Base-by-base conservation (phyloP, 768 basidiomycete genomes). In the Podaxis sp. region DNA sequence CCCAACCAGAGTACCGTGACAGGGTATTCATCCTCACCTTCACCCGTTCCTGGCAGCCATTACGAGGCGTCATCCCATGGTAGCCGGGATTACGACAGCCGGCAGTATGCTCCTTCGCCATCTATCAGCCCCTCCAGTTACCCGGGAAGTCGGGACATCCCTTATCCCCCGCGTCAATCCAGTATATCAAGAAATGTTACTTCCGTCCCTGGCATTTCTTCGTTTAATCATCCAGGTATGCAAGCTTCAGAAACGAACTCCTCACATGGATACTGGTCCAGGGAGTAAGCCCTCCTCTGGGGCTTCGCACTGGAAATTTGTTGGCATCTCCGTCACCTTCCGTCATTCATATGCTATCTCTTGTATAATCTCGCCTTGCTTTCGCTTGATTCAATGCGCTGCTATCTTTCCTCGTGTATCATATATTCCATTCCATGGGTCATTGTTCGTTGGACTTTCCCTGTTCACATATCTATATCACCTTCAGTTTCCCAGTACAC, bases 51-150 rank as follows among this genome's bases (percentile, higher is more conserved):
- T 13, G 33, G 54, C 28, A 56, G 53, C 17, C 60, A 62, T 24
- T 62, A 56, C 53, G 60, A 62, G 28, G 36, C 36, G 8, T 36
- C 60, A 38, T 55, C 60, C 22, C 60, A 62, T 56, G 60, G 58
- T 22, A 56, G 53, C 5, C 64, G 67, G 46, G 70, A 70, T 2
- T 71, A 68, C 24, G 68, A 68, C 40, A 67, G 67, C 46, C 65
- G 70, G n/a, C 51, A 61, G 8, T 69, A 66, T 56, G 56, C 69
- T 2, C 64, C 71, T 13, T 70, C 76, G 17, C 66, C 73, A 13
- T 70, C 73, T 37, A 51, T 76, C 62, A 63, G 71, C 64, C 72
- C 75, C 61, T 63, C 70, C 36, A 65, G 70, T 51, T 72, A 71
- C 44, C 53, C 66, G 28, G 48, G 55, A 40, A 26, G 63, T 28